Conservation (phyloP, 352 stramenopile genomes). For the Globisporangium radiosum region DNA sequence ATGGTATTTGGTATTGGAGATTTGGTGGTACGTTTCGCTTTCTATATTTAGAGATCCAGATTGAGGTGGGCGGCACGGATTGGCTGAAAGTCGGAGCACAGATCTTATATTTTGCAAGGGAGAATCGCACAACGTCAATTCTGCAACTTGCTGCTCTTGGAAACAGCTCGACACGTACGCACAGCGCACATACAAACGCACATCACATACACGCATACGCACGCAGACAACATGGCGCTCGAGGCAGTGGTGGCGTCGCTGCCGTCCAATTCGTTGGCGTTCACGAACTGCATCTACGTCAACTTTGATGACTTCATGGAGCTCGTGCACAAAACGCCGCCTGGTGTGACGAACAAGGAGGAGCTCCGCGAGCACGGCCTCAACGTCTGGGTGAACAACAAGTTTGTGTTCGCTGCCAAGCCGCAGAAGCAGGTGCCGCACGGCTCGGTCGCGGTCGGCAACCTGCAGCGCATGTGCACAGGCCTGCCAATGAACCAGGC, state of each 20-base stretch:
- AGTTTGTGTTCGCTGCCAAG: constrained; percentile 77
- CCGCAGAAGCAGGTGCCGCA: constrained; percentile 57
- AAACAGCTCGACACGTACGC: constrained; percentile 1
- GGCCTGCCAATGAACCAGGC: constrained; percentile 57
- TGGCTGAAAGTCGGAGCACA: constrained; percentile 1
- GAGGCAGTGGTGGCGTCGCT: constrained; percentile 57
- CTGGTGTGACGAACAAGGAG: constrained; percentile 59
- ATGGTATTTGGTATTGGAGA: too few relatives aligned
- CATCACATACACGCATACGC: not conserved
- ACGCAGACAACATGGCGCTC: constrained; percentile 34
- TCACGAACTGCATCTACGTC: constrained; percentile 82
- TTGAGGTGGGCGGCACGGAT: constrained; percentile 1
- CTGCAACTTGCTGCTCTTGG: not conserved
- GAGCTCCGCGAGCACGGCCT: constrained; percentile 64
- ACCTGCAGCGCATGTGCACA: constrained; percentile 75
- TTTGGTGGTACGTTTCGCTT: too few relatives aligned
- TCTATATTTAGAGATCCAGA: not conserved
- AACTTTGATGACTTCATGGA: constrained; percentile 68
- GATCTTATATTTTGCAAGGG: constrained; percentile 5
- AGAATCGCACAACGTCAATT: not conserved
- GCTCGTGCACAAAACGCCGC: constrained; percentile 55
- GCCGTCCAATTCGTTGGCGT: constrained; percentile 70
- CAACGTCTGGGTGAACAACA: constrained; percentile 78
- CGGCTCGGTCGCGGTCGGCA: constrained; percentile 59
- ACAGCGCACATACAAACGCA: not conserved